Evolutionary conservation across 768 basidiomycete genomes (phyloP).

Genomic region (Pisolithus marmoratus): DNA sequence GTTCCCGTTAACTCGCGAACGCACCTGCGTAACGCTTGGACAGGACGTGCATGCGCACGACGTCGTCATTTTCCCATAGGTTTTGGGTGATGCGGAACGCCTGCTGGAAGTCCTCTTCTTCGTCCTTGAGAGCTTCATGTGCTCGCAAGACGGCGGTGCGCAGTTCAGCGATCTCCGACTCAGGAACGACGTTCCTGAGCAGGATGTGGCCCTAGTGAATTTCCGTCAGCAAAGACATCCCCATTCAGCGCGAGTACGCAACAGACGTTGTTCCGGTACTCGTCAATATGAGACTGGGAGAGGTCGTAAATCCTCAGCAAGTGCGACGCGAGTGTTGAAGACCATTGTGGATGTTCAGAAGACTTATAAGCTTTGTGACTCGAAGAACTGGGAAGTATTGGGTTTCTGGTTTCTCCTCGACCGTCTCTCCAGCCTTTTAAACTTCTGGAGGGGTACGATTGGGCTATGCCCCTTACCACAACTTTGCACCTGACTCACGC

Average conservation of each 20-base stretch:
- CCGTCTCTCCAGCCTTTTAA: neutral
- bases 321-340: neutral
- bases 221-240: neutral
- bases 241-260: neutral
- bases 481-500: neutral
- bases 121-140: neutral
- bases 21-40: constrained; percentile 2
- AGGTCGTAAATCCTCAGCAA: neutral
- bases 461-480: neutral
- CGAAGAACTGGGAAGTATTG: neutral
- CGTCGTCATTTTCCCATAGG: constrained; percentile 3
- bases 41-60: constrained; percentile 2
- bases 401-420: neutral
- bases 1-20: neutral
- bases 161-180: neutral
- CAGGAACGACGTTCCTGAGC: neutral
- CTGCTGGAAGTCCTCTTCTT: constrained; percentile 3
- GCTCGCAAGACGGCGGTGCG: neutral
- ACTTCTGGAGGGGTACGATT: neutral
- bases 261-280: constrained; percentile 1
- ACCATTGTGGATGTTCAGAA: neutral
- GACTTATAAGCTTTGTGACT: neutral
- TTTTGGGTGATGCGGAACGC: constrained; percentile 5
- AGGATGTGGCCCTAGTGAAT: neutral
- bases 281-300: neutral